Evolutionary conservation across 345 rosid species (phyloP).

Genomic region (Bretschneidera sinensis): DNA sequence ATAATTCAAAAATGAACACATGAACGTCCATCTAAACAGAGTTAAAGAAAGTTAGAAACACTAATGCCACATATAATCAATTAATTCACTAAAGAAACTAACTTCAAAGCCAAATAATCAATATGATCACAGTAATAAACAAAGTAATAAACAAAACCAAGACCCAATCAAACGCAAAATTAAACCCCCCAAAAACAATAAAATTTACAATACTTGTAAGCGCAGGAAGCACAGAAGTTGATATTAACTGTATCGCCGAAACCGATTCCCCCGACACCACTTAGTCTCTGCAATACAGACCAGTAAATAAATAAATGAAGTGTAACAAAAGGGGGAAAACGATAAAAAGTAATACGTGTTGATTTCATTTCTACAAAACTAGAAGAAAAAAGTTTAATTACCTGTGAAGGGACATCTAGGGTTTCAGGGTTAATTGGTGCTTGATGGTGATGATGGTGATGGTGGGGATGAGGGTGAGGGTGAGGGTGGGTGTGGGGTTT

Average conservation of each 20-base stretch:
- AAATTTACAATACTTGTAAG: conserved; percentile 43
- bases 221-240: conserved; percentile 82
- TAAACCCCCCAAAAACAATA: neutral
- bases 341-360: neutral
- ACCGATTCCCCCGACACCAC: conserved; percentile 44
- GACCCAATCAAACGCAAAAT: neutral
- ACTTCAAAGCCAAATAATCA: neutral
- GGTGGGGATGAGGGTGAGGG: conserved; percentile 22
- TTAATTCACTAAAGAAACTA: neutral
- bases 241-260: conserved; percentile 62
- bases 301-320: neutral
- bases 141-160: neutral
- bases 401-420: conserved; percentile 47
- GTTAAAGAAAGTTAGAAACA: no score
- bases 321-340: neutral
- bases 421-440: conserved; percentile 24
- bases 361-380: neutral
- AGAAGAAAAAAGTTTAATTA: conserved; percentile 9
- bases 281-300: conserved; percentile 35
- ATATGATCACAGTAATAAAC: no score
- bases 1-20: no score
- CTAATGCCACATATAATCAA: no score
- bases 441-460: conserved; percentile 28
- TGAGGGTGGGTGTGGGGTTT: conserved; percentile 37
- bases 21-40: neutral